Percentiles rank a stretch among this genome's conserved stretches.
Evolutionary conservation across 1,139 yeast species (phyloP).

Genomic region (Geotrichum aggregatum): DNA sequence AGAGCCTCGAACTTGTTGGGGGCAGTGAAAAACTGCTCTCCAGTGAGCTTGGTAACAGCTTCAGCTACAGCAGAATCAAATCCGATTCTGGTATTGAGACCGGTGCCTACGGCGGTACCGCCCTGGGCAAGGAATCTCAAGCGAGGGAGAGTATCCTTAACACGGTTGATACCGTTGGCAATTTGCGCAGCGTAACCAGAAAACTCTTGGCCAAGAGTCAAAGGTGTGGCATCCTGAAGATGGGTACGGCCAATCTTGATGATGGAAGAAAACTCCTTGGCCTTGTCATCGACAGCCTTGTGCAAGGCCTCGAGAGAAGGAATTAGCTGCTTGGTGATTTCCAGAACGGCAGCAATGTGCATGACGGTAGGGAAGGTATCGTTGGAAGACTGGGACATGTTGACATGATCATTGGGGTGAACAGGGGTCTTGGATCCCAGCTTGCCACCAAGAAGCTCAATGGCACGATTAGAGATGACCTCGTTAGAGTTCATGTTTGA

Average conservation of each 20-base stretch:
- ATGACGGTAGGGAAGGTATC: slow-evolving; percentile 98
- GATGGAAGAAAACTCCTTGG: slow-evolving; percentile 78
- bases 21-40: slow-evolving; percentile 84
- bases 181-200: slow-evolving; percentile 94
- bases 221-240: slow-evolving; percentile 96
- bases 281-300: slow-evolving; percentile 68
- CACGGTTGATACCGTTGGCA: slow-evolving; percentile 82
- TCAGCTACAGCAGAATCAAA: slow-evolving; percentile 81
- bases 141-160: slow-evolving; percentile 70
- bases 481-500: slow-evolving; percentile 98
- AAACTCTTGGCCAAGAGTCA: slow-evolving; percentile 96
- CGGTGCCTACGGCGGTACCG: slow-evolving; percentile 99
- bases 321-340: slow-evolving; percentile 66
- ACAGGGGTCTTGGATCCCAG: slow-evolving; percentile 90
- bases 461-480: slow-evolving; percentile 96
- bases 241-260: slow-evolving; percentile 99
- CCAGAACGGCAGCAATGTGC: slow-evolving; percentile 98
- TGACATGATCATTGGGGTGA: slow-evolving; percentile 97
- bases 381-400: slow-evolving; percentile 96
- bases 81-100: slow-evolving; percentile 88
- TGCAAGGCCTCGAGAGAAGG: slow-evolving; percentile 78
- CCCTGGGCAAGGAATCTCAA: slow-evolving; percentile 90
- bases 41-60: slow-evolving; percentile 76
- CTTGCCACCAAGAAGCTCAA: slow-evolving; percentile 87
- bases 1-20: slow-evolving; percentile 98